Evolutionary conservation across 139 green algal genomes (phyloP).

Genomic region (Zygnema circumcarinatum): DNA sequence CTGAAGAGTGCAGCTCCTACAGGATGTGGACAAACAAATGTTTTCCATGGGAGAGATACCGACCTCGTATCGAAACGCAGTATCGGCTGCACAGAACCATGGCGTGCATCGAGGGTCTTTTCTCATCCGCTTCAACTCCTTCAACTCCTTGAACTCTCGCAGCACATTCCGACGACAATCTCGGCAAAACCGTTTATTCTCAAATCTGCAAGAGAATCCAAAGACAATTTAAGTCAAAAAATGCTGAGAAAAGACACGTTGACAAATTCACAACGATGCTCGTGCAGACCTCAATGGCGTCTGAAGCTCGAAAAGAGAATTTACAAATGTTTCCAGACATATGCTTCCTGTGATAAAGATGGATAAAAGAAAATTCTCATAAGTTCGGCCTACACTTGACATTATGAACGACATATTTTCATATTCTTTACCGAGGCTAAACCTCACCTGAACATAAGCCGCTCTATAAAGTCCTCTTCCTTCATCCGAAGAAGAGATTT

Average conservation of each 20-base stretch:
- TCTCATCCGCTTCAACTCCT: constrained; percentile 4
- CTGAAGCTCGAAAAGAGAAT: too few relatives aligned
- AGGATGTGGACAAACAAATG: too few relatives aligned
- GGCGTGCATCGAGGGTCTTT: constrained; percentile 12
- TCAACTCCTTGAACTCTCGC: constrained; percentile 37
- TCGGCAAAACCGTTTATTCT: constrained; percentile 33
- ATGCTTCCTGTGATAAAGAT: too few relatives aligned
- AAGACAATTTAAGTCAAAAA: neutral
- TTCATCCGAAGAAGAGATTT: constrained; percentile 31
- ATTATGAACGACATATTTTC: too few relatives aligned
- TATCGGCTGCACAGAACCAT: constrained; percentile 30
- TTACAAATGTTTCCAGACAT: too few relatives aligned
- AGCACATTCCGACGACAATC: constrained; percentile 32
- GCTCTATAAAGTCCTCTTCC: constrained; percentile 35
- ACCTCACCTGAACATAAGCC: constrained; percentile 24
- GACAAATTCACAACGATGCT: neutral
- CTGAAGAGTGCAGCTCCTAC: neutral
- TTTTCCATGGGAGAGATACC: too few relatives aligned
- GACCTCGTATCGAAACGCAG: constrained; percentile 21
- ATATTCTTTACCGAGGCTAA: neutral
- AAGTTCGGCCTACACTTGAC: too few relatives aligned
- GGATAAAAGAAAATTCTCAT: too few relatives aligned
- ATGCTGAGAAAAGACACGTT: neutral
- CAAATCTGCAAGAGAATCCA: constrained; percentile 25
- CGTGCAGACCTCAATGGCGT: too few relatives aligned